A percentile compares a stretch with the other conserved stretches of the same genome.
Evolutionary conservation across 139 green algal genomes (phyloP).

Genomic region (Tetradesmus obliquus): DNA sequence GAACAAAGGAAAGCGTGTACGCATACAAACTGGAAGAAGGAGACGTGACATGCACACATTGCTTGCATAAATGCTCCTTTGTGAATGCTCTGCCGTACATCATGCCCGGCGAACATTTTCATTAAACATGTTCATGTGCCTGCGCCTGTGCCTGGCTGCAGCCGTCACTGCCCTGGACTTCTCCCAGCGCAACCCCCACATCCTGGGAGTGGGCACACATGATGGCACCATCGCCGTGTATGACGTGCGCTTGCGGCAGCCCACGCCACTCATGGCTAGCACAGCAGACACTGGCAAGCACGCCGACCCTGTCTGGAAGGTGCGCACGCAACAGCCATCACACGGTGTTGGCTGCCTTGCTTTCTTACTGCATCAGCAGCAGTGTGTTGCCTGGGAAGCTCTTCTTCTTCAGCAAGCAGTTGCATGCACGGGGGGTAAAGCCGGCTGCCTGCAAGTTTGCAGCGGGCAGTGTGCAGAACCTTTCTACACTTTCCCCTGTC

Average conservation of each 20-base stretch:
- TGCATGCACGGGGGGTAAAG: too few relatives aligned
- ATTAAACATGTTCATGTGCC: not conserved
- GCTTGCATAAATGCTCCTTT: not conserved
- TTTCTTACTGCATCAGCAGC: not conserved
- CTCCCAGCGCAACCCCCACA: constrained; percentile 59
- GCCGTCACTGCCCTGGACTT: constrained; percentile 85
- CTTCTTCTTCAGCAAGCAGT: too few relatives aligned
- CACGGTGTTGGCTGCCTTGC: not conserved
- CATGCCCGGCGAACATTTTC: not conserved
- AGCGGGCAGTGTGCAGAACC: too few relatives aligned
- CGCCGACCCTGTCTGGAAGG: constrained; percentile 83
- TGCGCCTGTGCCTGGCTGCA: constrained; percentile 21
- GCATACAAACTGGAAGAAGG: too few relatives aligned
- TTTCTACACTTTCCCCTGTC: too few relatives aligned
- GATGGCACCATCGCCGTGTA: constrained; percentile 78
- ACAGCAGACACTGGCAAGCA: constrained; percentile 74
- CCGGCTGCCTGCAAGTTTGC: too few relatives aligned
- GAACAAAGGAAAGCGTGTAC: too few relatives aligned
- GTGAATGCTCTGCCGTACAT: not conserved
- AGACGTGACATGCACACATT: not conserved
- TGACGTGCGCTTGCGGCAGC: constrained; percentile 65
- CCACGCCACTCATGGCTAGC: constrained; percentile 66
- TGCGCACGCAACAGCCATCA: constrained; percentile 26
- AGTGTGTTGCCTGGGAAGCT: not conserved
- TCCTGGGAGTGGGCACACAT: constrained; percentile 79